Percentiles rank a stretch among this genome's conserved stretches.
Conservation (phyloP, 2,329 filamentous ascomycete species). For the Aspergillus phoenicis region DNA sequence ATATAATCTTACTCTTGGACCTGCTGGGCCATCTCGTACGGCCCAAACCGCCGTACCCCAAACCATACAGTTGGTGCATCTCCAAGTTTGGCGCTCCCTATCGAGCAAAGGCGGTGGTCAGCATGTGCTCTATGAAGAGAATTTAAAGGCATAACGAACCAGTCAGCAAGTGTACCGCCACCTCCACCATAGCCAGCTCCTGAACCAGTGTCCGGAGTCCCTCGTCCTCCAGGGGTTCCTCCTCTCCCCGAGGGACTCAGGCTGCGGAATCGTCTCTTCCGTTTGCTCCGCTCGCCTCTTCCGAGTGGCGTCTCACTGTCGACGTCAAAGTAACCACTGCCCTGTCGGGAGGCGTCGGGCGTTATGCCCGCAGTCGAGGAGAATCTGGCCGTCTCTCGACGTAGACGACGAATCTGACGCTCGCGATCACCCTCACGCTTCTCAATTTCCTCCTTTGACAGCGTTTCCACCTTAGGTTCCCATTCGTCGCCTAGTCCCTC, state of each 20-base stretch:
- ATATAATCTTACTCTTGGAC: slow-evolving; percentile 68
- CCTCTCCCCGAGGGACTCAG: slow-evolving; percentile 75
- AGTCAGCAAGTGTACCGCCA: slow-evolving; percentile 67
- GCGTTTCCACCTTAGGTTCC: slow-evolving; percentile 77
- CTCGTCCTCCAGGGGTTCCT: slow-evolving; percentile 69
- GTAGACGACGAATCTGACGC: slow-evolving; percentile 79
- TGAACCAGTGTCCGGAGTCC: slow-evolving; percentile 71
- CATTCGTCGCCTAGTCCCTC: slow-evolving; percentile 83
- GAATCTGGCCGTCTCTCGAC: slow-evolving; percentile 89
- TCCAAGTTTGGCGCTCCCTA: slow-evolving; percentile 78
- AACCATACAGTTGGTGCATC: slow-evolving; percentile 82
- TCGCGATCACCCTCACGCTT: slow-evolving; percentile 94
- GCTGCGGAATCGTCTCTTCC: slow-evolving; percentile 89
- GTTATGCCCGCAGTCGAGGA: slow-evolving; percentile 82
- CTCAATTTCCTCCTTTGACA: slow-evolving; percentile 96
- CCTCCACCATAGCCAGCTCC: slow-evolving; percentile 70
- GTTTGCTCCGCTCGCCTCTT: slow-evolving; percentile 88
- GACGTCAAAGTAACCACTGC: slow-evolving; percentile 62
- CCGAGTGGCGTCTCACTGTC: slow-evolving; percentile 79
- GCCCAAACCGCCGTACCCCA: slow-evolving; percentile 94
- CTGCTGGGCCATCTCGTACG: slow-evolving; percentile 85
- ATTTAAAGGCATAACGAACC: slow-evolving; percentile 30
- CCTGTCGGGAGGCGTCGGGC: slow-evolving; percentile 67
- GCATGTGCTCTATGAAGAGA: neutral
- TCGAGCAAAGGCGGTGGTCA: slow-evolving; percentile 13